Base-by-base conservation (phyloP, 2,329 filamentous ascomycete species). In the Aureobasidium subglaciale region DNA sequence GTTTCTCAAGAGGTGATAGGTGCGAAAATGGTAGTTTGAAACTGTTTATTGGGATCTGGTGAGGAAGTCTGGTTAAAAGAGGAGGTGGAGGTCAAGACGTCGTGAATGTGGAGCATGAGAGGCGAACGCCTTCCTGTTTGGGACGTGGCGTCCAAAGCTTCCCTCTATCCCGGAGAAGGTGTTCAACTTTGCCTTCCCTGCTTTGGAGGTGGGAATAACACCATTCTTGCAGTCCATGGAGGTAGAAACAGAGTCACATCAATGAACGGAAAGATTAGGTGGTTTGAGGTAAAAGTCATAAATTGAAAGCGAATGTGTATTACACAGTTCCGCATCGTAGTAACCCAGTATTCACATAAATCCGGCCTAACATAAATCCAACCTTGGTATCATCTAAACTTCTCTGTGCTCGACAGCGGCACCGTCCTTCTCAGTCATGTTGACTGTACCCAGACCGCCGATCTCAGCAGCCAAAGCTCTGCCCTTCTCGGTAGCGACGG, bases 401-500 rank as follows among this genome's bases (percentile, higher is more conserved):
- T 64, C 64, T 50, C 56, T 59, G 37, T 63, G 63, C 57, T 65
- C 63, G 24, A 54, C 29, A 29, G 64, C 59, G 37, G 58, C 54
- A 24, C 54, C 56, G 32, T 53, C 35, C 50, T 54, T 54, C 7
- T 57, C 58, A 59, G 63, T 64, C 35, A 59, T 63, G 34, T 63
- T 58, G 7, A 60, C 52, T 2, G 59, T 61, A 25, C 62, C 62
- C 42, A 64, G 54, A 25, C 62, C 64, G 49, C 61, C 62, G 18
- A 65, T 56, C 52, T 66, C 62, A 27, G 60, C 62, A 20, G 63
- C 60, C 15, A 65, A 49, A 15, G 58, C 58, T 34, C 58, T 61
- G 32, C 56, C 59, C 58, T 70, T 70, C 61, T 69, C 65, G 11
- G 67, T 70, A 6, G 67, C 68, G 22, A 62, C 67, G 35, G 62